Evolutionary conservation across 2,329 filamentous ascomycete genomes (phyloP), one percentile per base, ranked within the genome.

Genomic region (Penicillium brasilianum): DNA sequence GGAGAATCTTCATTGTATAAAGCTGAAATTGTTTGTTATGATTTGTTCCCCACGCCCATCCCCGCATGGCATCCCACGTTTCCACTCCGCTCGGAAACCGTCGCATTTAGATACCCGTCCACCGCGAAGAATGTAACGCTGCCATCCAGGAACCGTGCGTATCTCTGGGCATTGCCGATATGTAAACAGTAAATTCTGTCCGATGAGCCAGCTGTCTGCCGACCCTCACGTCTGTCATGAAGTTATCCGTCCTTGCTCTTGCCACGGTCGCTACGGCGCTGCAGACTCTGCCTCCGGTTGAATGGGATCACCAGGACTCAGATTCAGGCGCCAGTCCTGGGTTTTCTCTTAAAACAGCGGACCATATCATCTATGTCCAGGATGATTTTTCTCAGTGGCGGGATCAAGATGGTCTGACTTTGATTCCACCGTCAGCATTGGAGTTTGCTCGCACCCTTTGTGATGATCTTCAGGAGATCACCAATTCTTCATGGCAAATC

Each of bases 341-440:
- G 1, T 69, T 70, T 16, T 66, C 65, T 5, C 37, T 67, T n/a
- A 48, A 52, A n/a, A 55, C 37, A 6, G 39, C 41, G 16, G 34
- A 66, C 3, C 61, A 34, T 10, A 49, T 55, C 6, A 68, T 74
- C 32, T 84, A 80, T 58, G 77, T 85, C 10, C 69, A 79, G 4
- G 62, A 65, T 0, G 62, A 59, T 1, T 79, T 84, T 50, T 77
- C 80, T 0, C 66, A 72, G 0, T 66, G 63, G 34, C 73, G 70
- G 8, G 83, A 85, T 57, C 72, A 73, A 0, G 71, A 78, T 53
- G 83, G 83, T 0, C 68, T 84, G 30, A 85, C 82, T 0, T 74
- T 84, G 9, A 84, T 85, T 46, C 83, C 83, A 1, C 83, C 83
- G 0, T 80, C 78, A 0, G 80, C 80, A 1, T 64, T 72, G n/a